Evolutionary conservation across 306 rosid species (phyloP).

Genomic region (Vigna mungo): DNA sequence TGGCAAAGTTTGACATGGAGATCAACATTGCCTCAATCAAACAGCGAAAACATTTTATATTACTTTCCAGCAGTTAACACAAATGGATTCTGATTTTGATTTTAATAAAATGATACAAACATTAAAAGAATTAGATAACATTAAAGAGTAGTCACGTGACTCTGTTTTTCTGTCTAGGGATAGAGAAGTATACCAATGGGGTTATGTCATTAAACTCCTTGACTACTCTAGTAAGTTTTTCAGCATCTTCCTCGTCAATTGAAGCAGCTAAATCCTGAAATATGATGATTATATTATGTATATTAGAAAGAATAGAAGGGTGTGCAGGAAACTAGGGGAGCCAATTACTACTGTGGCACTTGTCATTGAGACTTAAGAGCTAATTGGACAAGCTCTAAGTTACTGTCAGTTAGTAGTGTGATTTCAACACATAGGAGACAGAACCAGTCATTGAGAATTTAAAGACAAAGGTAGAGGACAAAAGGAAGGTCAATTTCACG

Average conservation of each 20-base stretch:
- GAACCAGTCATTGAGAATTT: not conserved
- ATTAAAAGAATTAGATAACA: not conserved
- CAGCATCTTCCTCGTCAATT: slow-evolving; percentile 59
- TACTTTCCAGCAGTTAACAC: not conserved
- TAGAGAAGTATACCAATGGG: slow-evolving; percentile 52
- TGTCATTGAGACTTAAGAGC: not conserved
- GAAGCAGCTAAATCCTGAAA: slow-evolving; percentile 60
- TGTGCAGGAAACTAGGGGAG: not conserved
- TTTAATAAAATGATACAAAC: not conserved
- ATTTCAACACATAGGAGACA: not conserved
- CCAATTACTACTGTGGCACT: not conserved
- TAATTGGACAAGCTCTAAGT: not conserved
- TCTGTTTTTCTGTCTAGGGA: slow-evolving; percentile 8
- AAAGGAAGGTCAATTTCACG: too few species aligned
- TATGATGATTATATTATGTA: not conserved
- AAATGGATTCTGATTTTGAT: not conserved
- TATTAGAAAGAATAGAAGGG: not conserved
- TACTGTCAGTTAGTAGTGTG: not conserved
- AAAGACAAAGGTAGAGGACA: not conserved
- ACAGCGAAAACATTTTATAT: not conserved
- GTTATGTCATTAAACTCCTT: slow-evolving; percentile 52
- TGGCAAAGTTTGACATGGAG: not conserved
- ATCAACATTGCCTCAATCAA: slow-evolving; percentile 18
- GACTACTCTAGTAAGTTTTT: slow-evolving; percentile 49
- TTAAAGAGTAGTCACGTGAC: not conserved